Evolutionary conservation across 495 filamentous ascomycete species (phyloP).

Genomic region (Tuber calosporum): DNA sequence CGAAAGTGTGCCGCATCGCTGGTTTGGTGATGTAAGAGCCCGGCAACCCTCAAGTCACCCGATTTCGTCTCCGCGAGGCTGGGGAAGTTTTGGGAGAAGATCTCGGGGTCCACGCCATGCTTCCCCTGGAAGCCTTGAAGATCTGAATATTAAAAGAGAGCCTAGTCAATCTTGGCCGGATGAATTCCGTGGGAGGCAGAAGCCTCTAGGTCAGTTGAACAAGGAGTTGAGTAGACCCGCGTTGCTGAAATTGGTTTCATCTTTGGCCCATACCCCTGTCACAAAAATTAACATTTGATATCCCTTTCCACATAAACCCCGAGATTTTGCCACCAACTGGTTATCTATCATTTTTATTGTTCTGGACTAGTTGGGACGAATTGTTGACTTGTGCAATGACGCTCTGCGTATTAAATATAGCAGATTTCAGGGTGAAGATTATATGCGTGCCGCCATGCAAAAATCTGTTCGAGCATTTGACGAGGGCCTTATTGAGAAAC

Average conservation of each 20-base stretch:
- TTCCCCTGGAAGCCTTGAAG: slow-evolving; percentile 31
- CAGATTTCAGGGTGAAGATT: slow-evolving; percentile 32
- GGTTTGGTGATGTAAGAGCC: slow-evolving; percentile 11
- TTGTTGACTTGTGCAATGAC: slow-evolving; percentile 34
- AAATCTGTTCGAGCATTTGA: slow-evolving; percentile 36
- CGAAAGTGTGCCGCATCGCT: slow-evolving; percentile 10
- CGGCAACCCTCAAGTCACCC: slow-evolving; percentile 11
- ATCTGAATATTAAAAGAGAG: slow-evolving; percentile 30
- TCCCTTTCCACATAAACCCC: slow-evolving; percentile 18
- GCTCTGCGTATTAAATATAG: slow-evolving; percentile 22
- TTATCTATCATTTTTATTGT: slow-evolving; percentile 9
- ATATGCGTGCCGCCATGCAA: slow-evolving; percentile 32
- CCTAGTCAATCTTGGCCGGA: slow-evolving; percentile 32
- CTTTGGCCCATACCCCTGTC: slow-evolving; percentile 25
- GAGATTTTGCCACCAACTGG: slow-evolving; percentile 11
- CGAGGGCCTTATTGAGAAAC: slow-evolving; percentile 32
- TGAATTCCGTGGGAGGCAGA: slow-evolving; percentile 27
- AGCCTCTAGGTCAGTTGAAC: slow-evolving; percentile 32
- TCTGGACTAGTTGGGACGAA: slow-evolving; percentile 6
- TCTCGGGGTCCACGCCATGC: slow-evolving; percentile 35
- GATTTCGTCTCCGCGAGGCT: background rate
- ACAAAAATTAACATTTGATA: slow-evolving; percentile 26
- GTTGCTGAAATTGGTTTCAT: slow-evolving; percentile 28
- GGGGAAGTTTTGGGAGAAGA: slow-evolving; percentile 13
- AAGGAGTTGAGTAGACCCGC: slow-evolving; percentile 39